Base-by-base conservation (phyloP, 2,329 filamentous ascomycete genomes). In the Calonectria multiphialidica region DNA sequence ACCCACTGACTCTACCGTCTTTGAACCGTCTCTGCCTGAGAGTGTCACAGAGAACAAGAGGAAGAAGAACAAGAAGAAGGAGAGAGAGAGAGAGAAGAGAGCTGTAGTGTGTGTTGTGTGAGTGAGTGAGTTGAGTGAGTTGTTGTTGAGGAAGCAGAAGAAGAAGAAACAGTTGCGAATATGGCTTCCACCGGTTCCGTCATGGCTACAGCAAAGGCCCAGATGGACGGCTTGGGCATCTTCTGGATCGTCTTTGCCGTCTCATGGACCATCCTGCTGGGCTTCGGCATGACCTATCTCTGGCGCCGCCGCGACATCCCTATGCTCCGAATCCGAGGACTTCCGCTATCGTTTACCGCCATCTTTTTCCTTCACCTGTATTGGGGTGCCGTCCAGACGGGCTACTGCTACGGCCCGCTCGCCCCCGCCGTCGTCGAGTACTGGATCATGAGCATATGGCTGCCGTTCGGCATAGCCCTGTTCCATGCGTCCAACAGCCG, bases 381-480 rank as follows among this genome's bases (percentile, higher is more conserved):
- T 80, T 87, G 85, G 85, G 64, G 83, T 23, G 81, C 83, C 2
- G 82, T 86, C 3, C 80, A 84, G 72, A 80, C 82, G 3, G 84
- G 78, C 1, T 87, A 87, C 68, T 77, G 81, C 23, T 81, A 85
- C 65, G 83, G 82, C 2, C 81, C 84, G 2, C 72, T 86, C 2
- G 82, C 83, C 64, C 88, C 90, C 0, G 89, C 89, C 65, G 83
- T 86, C 23, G 85, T 85, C 18, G 90, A 92, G 81, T 93, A 87
- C 80, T 93, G 91, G 90, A 87, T 92, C 81, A 93, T 93, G 92
- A 88, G 89, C 73, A 85, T 91, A 68, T 92, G 90, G 80, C 84
- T 93, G 3, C 92, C 92, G 13, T 88, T 91, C 59, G 91, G 92
- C 28, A 90, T 93, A 67, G 91, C 90, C 9, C 82, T 93, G 6